A percentile compares a stretch with the other conserved stretches of the same genome.
Conservation (phyloP, 495 filamentous ascomycete genomes). For the Penicillium nucicola region DNA sequence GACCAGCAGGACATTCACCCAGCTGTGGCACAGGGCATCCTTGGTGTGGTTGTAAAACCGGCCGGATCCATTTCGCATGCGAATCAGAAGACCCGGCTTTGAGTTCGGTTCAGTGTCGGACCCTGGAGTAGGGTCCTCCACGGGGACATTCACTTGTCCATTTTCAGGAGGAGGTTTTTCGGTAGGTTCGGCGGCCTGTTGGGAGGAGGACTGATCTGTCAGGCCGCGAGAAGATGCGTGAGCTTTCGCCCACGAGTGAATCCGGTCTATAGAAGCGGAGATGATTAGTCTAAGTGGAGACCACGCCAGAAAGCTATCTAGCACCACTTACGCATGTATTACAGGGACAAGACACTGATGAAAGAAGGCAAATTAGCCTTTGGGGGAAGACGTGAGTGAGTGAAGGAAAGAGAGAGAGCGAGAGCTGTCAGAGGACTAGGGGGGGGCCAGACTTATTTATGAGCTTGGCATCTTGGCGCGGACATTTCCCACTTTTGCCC, state of each 20-base stretch:
- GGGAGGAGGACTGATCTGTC: conserved; percentile 1
- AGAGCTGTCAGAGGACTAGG: background rate
- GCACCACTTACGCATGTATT: conserved; percentile 43
- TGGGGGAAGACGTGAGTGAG: background rate
- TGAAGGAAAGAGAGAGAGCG: background rate
- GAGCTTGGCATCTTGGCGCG: conserved; percentile 8
- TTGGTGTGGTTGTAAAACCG: conserved; percentile 40
- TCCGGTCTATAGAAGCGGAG: conserved; percentile 31
- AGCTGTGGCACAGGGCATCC: conserved; percentile 52
- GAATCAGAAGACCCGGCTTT: conserved; percentile 28
- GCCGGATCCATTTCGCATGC: conserved; percentile 31
- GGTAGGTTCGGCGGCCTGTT: conserved; percentile 8
- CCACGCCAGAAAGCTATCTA: background rate
- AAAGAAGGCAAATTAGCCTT: conserved; percentile 8
- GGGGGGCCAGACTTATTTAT: conserved; percentile 3
- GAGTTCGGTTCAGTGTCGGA: conserved; percentile 17
- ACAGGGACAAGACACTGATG: conserved; percentile 20
- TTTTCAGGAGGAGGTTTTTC: conserved; percentile 16
- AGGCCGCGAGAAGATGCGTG: conserved; percentile 32
- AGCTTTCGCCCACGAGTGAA: conserved; percentile 51
- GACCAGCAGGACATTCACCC: conserved; percentile 73
- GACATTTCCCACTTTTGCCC: background rate
- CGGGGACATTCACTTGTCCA: conserved; percentile 36
- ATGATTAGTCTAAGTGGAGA: conserved; percentile 13
- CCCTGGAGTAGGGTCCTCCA: conserved; percentile 17